These are phyloP conservation scores for Apiospora kogelbergensis DNA, from an alignment of 2,329 filamentous ascomycete species.

Conservation along the genomic window DNA sequence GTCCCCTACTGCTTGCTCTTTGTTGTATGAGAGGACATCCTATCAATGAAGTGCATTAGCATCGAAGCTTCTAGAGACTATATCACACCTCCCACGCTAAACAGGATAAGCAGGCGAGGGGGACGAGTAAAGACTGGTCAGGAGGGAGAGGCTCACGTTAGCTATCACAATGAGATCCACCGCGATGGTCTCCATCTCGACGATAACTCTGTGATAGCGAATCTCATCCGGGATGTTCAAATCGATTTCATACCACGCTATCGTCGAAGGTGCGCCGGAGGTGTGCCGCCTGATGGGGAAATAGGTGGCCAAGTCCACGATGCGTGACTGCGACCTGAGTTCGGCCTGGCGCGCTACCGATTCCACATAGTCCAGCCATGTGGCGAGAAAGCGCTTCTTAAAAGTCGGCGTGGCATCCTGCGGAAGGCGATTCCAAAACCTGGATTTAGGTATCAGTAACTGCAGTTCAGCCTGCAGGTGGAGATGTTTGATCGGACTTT, in stretches of 20 bases:
- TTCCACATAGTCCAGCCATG: slow-evolving; percentile 24
- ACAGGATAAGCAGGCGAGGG: too few species aligned
- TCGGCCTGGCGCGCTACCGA: slow-evolving; percentile 24
- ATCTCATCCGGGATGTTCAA: slow-evolving; percentile 24
- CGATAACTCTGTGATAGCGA: slow-evolving; percentile 20
- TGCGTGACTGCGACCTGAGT: slow-evolving; percentile 18
- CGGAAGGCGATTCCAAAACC: slow-evolving; percentile 24
- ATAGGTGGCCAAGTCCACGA: slow-evolving; percentile 24
- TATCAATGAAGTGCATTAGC: too few species aligned
- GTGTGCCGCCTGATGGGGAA: slow-evolving; percentile 25
- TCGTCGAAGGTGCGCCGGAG: slow-evolving; percentile 23
- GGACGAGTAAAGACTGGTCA: too few species aligned
- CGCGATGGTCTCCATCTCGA: slow-evolving; percentile 19
- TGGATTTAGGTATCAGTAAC: neutral
- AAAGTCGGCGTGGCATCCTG: slow-evolving; percentile 20
- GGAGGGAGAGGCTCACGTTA: slow-evolving; percentile 21
- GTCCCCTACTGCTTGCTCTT: slow-evolving; percentile 25
- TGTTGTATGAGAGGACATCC: slow-evolving; percentile 31
- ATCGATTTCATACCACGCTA: slow-evolving; percentile 23
- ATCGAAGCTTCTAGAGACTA: too few species aligned
- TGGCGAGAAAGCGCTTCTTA: slow-evolving; percentile 22
- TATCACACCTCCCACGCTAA: too few species aligned
- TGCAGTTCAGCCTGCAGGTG: too few species aligned
- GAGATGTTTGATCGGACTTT: neutral
- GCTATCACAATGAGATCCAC: slow-evolving; percentile 26